Conservation (phyloP, 2,329 filamentous ascomycete species). For the Verticillium nubilum region DNA sequence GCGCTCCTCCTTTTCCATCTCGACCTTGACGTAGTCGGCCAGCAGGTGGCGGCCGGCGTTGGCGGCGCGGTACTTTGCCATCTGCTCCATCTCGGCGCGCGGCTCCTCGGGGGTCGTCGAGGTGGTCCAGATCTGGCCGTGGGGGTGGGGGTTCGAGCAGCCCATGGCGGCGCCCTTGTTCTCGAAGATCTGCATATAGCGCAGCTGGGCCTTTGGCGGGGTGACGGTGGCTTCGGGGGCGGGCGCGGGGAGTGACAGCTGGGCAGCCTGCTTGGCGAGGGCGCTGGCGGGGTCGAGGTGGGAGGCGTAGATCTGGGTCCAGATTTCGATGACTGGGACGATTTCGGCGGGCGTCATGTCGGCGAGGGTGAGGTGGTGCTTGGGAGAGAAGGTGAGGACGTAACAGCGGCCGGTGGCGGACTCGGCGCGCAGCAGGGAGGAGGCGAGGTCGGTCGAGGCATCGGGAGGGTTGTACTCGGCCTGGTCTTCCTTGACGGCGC, state of each 20-base stretch:
- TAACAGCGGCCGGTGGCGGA: conserved; percentile 94
- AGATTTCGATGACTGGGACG: conserved; percentile 77
- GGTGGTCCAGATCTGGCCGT: conserved; percentile 95
- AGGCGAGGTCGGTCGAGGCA: conserved; percentile 54
- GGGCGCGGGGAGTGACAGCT: conserved; percentile 32
- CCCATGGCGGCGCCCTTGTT: conserved; percentile 98
- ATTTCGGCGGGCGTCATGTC: conserved; percentile 78
- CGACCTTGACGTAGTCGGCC: conserved; percentile 79
- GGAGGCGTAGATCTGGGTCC: conserved; percentile 83
- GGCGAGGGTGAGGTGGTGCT: conserved; percentile 86
- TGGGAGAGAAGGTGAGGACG: conserved; percentile 88
- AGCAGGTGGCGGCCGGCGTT: conserved; percentile 72
- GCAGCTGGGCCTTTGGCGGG: conserved; percentile 68
- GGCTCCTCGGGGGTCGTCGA: conserved; percentile 89
- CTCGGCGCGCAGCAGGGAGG: conserved; percentile 73
- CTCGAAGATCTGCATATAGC: conserved; percentile 99
- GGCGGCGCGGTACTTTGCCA: conserved; percentile 71
- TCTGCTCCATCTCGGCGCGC: conserved; percentile 67
- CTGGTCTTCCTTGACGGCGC: conserved; percentile 91
- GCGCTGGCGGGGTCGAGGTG: conserved; percentile 71
- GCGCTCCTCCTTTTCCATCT: conserved; percentile 75
- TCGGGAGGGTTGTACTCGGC: conserved; percentile 58
- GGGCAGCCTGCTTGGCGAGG: conserved; percentile 38
- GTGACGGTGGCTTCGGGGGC: conserved; percentile 30
- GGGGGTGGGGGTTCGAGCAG: conserved; percentile 96